Percentiles rank a stretch among this genome's conserved stretches.
phyloP scores from a whole-genome alignment of 352 stramenopile species.

The Globisporangium yorkense region DNA sequence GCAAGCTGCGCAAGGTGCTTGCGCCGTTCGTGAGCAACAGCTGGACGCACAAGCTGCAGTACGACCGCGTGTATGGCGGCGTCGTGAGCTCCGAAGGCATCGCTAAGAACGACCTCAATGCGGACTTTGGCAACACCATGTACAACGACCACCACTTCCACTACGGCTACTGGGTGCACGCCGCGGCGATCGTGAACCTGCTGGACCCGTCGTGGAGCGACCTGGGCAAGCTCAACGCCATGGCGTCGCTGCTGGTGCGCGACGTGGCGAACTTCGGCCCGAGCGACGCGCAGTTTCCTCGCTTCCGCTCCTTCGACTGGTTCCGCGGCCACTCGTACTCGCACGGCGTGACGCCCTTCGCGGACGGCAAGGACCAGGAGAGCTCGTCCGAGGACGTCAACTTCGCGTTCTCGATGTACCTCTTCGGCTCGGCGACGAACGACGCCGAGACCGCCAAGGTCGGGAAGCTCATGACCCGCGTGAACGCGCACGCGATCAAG shows the following conservation, averaged over 20 bases:
- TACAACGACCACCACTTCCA: conserved; percentile 82
- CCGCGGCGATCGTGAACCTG: conserved; percentile 57
- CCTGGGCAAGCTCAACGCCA: conserved; percentile 43
- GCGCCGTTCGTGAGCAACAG: conserved; percentile 55
- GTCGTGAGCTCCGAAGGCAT: conserved; percentile 64
- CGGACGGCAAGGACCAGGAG: conserved; percentile 65
- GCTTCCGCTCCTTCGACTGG: conserved; percentile 67
- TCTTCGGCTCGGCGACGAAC: conserved; percentile 44
- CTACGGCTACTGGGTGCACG: conserved; percentile 69
- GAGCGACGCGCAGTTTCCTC: conserved; percentile 51
- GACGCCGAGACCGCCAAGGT: conserved; percentile 31
- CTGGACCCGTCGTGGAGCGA: conserved; percentile 56
- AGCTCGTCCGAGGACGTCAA: conserved; percentile 72
- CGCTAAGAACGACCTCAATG: conserved; percentile 43
- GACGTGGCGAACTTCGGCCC: conserved; percentile 47
- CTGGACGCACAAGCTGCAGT: conserved; percentile 60
- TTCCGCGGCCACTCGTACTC: conserved; percentile 71
- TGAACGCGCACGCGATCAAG: conserved; percentile 42
- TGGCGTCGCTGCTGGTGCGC: conserved; percentile 37
- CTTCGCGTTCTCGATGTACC: conserved; percentile 45
- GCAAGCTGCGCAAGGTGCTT: conserved; percentile 51
- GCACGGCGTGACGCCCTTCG: conserved; percentile 50
- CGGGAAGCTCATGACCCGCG: conserved; percentile 47
- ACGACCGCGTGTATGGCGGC: conserved; percentile 55
- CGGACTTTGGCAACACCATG: conserved; percentile 72